Conservation (phyloP, 2,329 filamentous ascomycete genomes). For the Talaromyces pinophilus region DNA sequence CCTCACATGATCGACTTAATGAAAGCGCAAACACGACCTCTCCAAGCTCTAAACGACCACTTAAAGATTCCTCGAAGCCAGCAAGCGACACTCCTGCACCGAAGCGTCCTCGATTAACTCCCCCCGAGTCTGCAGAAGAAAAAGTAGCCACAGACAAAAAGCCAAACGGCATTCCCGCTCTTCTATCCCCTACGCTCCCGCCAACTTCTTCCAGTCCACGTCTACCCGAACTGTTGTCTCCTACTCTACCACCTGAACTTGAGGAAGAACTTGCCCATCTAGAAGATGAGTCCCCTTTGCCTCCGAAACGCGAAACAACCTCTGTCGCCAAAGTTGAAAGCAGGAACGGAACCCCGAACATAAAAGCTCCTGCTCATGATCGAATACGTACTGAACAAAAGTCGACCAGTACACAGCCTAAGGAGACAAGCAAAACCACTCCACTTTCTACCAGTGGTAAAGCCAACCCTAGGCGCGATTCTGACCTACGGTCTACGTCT, state of each 20-base stretch:
- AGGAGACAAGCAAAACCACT: slow-evolving; percentile 23
- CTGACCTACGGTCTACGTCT: neutral
- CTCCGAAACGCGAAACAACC: slow-evolving; percentile 24
- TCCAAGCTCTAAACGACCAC: slow-evolving; percentile 17
- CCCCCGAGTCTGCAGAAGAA: slow-evolving; percentile 33
- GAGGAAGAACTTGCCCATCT: slow-evolving; percentile 54
- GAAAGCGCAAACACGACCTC: slow-evolving; percentile 24
- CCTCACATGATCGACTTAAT: neutral
- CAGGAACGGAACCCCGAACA: slow-evolving; percentile 25
- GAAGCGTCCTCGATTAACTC: slow-evolving; percentile 46
- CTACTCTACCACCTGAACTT: slow-evolving; percentile 58
- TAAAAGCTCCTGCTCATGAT: slow-evolving; percentile 26
- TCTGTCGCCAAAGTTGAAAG: slow-evolving; percentile 23
- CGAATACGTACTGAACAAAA: slow-evolving; percentile 25
- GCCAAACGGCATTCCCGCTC: slow-evolving; percentile 36
- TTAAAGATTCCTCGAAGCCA: slow-evolving; percentile 13
- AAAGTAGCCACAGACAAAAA: slow-evolving; percentile 28
- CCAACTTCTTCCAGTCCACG: slow-evolving; percentile 43
- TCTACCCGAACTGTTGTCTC: slow-evolving; percentile 59
- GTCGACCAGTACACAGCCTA: slow-evolving; percentile 24
- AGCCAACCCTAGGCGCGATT: slow-evolving; percentile 18
- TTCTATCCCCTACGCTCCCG: slow-evolving; percentile 46
- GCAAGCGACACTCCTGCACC: slow-evolving; percentile 30
- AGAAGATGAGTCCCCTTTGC: slow-evolving; percentile 37
- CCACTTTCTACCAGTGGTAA: slow-evolving; percentile 21